Evolutionary conservation across 2,329 filamentous ascomycete species (phyloP), one percentile per base, ranked within the genome.

Genomic region (Didymella keratinophila): DNA sequence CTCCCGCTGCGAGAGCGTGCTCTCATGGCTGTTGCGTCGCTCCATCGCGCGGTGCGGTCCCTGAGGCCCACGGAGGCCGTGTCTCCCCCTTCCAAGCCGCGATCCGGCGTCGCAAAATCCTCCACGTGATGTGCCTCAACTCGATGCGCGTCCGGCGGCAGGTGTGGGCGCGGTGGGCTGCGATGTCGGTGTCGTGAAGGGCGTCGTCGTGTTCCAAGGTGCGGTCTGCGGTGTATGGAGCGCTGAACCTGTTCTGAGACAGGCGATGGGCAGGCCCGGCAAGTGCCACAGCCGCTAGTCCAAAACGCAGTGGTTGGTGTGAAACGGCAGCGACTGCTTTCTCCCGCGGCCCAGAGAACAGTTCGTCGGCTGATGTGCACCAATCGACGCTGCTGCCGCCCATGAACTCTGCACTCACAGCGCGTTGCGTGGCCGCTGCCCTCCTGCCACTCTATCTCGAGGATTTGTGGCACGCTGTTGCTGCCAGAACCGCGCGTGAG

Each of bases 11-110:
- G 67, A 67, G 50, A 67, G 63, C 62, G 66, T 65, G 67, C 71
- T 66, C 55, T 70, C 62, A 65, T 70, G 63, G 68, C 66, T 64
- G 61, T 70, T 73, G 64, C 72, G 75, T 69, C 73, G 70, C 49
- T 76, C 71, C 77, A 79, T 79, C 52, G 71, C 75, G 72, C 65
- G 63, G 62, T 56, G 65, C 58, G 58, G 66, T 74, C 66, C 68
- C 66, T 69, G 59, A 65, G 62, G 67, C 70, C 69, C 71, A 62
- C 64, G 52, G 57, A 66, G 71, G 71, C 68, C 62, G 62, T 66
- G 34, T 64, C 58, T 52, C 64, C 68, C 70, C 68, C 67, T 61
- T 65, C 43, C 58, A 57, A 55, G 57, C 61, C 68, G 63, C 66
- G 62, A 63, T 60, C 42, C 43, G 58, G 61, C 60, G 62, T 58